phyloP scores from a whole-genome alignment of 306 rosid species.

The Quercus aquifolioides region DNA sequence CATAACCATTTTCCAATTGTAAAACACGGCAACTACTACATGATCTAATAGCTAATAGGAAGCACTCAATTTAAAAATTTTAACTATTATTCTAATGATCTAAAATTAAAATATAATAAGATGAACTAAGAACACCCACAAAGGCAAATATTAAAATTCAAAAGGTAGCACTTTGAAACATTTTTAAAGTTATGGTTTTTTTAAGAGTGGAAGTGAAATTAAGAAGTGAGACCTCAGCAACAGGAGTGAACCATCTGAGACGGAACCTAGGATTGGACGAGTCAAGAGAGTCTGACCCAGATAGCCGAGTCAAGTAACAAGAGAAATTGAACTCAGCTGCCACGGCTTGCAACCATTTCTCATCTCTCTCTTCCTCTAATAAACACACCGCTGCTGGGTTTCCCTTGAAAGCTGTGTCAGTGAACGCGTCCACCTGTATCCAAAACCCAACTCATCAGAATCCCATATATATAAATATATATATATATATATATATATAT shows the following conservation, averaged over 20 bases:
- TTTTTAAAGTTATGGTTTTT: not conserved
- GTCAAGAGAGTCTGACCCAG: constrained; percentile 17
- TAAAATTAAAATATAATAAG: not conserved
- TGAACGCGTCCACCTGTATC: constrained; percentile 63
- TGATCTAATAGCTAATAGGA: not conserved
- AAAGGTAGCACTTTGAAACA: not conserved
- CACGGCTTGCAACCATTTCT: constrained; percentile 53
- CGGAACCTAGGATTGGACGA: constrained; percentile 41
- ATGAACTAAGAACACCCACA: not conserved
- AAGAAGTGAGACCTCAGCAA: constrained; percentile 48
- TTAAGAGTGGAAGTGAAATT: not conserved
- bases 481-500: not conserved
- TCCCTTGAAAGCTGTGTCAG: constrained; percentile 66
- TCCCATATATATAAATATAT: not conserved
- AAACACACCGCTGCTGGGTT: constrained; percentile 75
- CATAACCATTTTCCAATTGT: too few species aligned
- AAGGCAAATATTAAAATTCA: not conserved
- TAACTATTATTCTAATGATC: too few species aligned
- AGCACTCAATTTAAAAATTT: too few species aligned
- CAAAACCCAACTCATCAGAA: not conserved
- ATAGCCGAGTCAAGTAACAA: constrained; percentile 35
- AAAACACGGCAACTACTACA: too few species aligned
- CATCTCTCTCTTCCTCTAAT: constrained; percentile 55
- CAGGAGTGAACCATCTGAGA: constrained; percentile 85
- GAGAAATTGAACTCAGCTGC: constrained; percentile 64